Base-by-base conservation (phyloP, 495 filamentous ascomycete genomes). In the Penicillium mononematosum region DNA sequence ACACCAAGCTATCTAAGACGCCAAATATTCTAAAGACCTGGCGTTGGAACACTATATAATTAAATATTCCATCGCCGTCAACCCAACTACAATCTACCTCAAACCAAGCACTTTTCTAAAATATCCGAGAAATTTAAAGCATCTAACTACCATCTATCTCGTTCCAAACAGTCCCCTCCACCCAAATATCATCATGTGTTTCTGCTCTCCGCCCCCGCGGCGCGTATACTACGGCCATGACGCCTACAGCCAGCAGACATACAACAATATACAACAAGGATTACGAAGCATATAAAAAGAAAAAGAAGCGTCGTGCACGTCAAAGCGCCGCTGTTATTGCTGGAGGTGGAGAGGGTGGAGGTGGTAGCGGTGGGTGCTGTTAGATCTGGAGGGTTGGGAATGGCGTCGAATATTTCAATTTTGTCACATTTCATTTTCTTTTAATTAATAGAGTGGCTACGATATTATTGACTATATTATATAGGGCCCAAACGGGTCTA, bases 161-260 rank as follows among this genome's bases (percentile, higher is more conserved):
- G 9, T n/a, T 8, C 9, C 29, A 17, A 48, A 20, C 29, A 48
- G 25, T 32, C n/a, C 14, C n/a, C 20, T 17, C 11, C 2, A 41
- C 14, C 20, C 20, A 22, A 20, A 44, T 22, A 51, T 11, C 14
- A 61, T 29, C n/a, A 65, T 65, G 59, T 62, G 59, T 45, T 59
- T 62, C 29, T 17, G 48, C 5, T 48, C 29, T 20, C 49, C 48
- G n/a, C 48, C 59, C 16, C 48, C 56, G 5, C 39, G 47, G 12
- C 49, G 50, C 12, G 25, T 19, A 14, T 16, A 32, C 17, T 36
- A 45, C 32, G 41, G 16, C n/a, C 22, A 16, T 36, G 57, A 53
- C 20, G 25, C 50, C 36, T 39, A 39, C n/a, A 17, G 36, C 36
- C 36, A 39, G 36, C n/a, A n/a, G 16, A 17, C 16, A 39, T 17